Conservation (phyloP, 805 yeast species). For the Saccharomycopsis babjevae region DNA sequence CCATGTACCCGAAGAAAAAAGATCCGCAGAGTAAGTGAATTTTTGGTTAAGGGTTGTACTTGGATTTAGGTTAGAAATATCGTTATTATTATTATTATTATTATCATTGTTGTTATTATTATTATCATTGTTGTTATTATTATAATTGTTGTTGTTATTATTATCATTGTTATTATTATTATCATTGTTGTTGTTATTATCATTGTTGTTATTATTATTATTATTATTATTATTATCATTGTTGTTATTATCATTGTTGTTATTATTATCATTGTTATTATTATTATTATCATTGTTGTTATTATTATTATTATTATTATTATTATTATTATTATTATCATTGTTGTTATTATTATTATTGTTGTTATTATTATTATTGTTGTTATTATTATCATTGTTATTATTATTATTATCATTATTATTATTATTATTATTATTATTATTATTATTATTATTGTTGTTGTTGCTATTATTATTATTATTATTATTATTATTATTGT, state of each 20-base stretch:
- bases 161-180: neutral
- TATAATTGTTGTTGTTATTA: neutral
- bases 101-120: neutral
- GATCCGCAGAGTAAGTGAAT: neutral
- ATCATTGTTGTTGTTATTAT: neutral
- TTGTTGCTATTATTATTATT: neutral
- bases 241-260: neutral
- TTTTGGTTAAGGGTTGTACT: neutral
- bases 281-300: neutral
- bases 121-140: neutral
- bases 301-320: neutral
- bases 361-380: neutral
- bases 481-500: too few relatives aligned
- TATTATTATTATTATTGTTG: neutral
- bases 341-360: neutral
- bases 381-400: neutral
- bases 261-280: neutral
- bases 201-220: neutral
- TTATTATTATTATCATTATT: neutral
- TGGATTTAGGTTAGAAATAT: neutral
- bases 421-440: neutral
- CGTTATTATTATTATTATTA: neutral
- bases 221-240: neutral
- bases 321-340: neutral
- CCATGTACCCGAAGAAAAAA: slow-evolving; percentile 1